Evolutionary conservation across 306 rosid species (phyloP), one percentile per base, ranked within the genome.

Genomic region (Psophocarpus tetragonolobus): DNA sequence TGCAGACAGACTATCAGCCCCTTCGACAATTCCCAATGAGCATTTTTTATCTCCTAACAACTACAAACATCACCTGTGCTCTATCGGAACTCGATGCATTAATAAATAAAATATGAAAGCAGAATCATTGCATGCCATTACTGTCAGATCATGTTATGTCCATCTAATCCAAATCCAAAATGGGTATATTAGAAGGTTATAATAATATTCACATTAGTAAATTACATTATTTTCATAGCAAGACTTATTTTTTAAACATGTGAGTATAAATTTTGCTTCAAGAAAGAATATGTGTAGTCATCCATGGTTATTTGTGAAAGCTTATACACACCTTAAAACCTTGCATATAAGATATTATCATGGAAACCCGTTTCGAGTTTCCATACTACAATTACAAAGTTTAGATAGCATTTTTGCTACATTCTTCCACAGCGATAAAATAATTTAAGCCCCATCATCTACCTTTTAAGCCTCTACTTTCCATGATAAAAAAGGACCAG

Each of bases 31-130:
- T 87, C 72, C 85, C 88, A 54, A 83, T 53, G 81, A 53, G 20
- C 67, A 74, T 53, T 60, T 77, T 71, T 39, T 42, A 70, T 65
- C 67, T 41, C 79, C 33, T 45, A 58, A 75, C 66, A 78, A 71
- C 66, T 73, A 71, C 76, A 63, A 21, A 42, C 65, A 74, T 77
- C 78, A 67, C 79, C 75, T 73, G 73, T 80, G 66, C 63, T 69
- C 76, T 50, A 83, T 89, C 73, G 87, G 91, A 87, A 87, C 88
- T 89, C 48, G 79, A 80, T 84, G 78, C 76, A 68, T 29, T 48
- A 79, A 68, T 73, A 39, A 76, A 64, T 73, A 86, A 85, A 85
- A 66, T 42, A 61, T 21, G 36, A 70, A 70, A 54, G 75, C 65
- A 83, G 77, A 79, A 84, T 69, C 76, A 81, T 80, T 78, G 75